Evolutionary conservation across 2,329 filamentous ascomycete species (phyloP), one percentile per base, ranked within the genome.

Genomic region (Penicillium digitatum): DNA sequence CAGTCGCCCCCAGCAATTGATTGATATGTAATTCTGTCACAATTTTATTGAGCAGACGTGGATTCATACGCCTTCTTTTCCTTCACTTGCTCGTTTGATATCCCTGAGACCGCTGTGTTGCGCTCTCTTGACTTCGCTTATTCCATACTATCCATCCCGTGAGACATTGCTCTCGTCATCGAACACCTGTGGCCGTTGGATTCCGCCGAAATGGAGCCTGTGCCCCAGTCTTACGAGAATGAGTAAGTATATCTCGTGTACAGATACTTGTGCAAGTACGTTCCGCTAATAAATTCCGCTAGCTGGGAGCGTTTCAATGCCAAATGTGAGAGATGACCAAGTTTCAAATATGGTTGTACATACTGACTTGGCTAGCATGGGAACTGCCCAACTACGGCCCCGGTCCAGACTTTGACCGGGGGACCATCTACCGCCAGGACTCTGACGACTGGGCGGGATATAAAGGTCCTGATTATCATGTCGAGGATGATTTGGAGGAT

Each of bases 221-320:
- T 22, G 10, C 16, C n/a, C 16, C 20, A 32, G 20, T 16, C 48
- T 8, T 11, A 14, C 12, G 37, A 43, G 3, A 26, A 20, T 14
- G 48, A 50, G 48, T 50, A 34, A 8, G 26, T 50, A 10, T 26
- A 32, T 20, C 11, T 12, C 22, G 3, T 3, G 3, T 11, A 10
- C 20, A 3, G 8, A 35, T 47, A 26, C 9, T 26, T 20, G 9
- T 20, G 9, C 22, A 44, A 40, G 34, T 22, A 7, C 14, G 3
- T 24, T 14, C 11, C 2, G 14, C 46, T 48, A 48, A 48, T 29
- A 10, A n/a, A 29, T 18, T 5, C n/a, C 10, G 0, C 29, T 10
- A 54, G 51, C 8, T 54, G 51, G 51, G 51, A 54, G 22, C 45
- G 38, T 11, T 6, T 29, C 10, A 48, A 48, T 22, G 51, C 51